Evolutionary conservation across 2,329 filamentous ascomycete species (phyloP).

Genomic region (Cordyceps tenuipes): DNA sequence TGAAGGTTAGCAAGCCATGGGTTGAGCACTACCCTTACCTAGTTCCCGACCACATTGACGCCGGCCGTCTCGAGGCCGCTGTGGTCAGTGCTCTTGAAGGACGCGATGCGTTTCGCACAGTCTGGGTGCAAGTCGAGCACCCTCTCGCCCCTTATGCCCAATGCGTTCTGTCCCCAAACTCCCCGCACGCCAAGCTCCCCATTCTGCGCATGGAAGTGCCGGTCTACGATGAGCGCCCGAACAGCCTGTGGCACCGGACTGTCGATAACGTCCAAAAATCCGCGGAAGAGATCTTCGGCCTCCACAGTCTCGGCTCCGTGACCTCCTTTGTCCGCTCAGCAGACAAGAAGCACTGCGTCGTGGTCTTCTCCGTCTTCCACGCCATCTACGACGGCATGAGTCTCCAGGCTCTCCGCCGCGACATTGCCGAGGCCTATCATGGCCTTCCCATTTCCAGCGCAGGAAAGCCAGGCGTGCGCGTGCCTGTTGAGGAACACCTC

Average conservation of each 20-base stretch:
- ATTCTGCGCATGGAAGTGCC: slow-evolving; percentile 5
- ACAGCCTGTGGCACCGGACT: slow-evolving; percentile 8
- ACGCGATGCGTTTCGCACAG: slow-evolving; percentile 13
- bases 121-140: slow-evolving; percentile 12
- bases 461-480: slow-evolving; percentile 8
- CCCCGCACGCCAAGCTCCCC: slow-evolving; percentile 2
- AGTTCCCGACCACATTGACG: slow-evolving; percentile 11
- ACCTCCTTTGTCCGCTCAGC: slow-evolving; percentile 9
- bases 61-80: slow-evolving; percentile 12
- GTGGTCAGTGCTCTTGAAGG: slow-evolving; percentile 8
- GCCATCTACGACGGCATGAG: slow-evolving; percentile 19
- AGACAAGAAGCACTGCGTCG: slow-evolving; percentile 13
- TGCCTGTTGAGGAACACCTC: slow-evolving; percentile 10
- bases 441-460: slow-evolving; percentile 8
- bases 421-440: slow-evolving; percentile 9
- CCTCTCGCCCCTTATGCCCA: slow-evolving; percentile 13
- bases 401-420: slow-evolving; percentile 5
- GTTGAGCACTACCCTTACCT: slow-evolving; percentile 13
- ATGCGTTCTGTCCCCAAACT: slow-evolving; percentile 9
- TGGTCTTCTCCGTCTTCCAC: slow-evolving; percentile 27
- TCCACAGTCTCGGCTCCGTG: slow-evolving; percentile 9
- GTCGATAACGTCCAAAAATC: slow-evolving; percentile 8
- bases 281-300: slow-evolving; percentile 9
- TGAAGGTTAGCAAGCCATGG: slow-evolving; percentile 9
- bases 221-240: neutral